Evolutionary conservation across 345 rosid genomes (phyloP), one percentile per base, ranked within the genome.

Genomic region (Eucalyptus rudis): DNA sequence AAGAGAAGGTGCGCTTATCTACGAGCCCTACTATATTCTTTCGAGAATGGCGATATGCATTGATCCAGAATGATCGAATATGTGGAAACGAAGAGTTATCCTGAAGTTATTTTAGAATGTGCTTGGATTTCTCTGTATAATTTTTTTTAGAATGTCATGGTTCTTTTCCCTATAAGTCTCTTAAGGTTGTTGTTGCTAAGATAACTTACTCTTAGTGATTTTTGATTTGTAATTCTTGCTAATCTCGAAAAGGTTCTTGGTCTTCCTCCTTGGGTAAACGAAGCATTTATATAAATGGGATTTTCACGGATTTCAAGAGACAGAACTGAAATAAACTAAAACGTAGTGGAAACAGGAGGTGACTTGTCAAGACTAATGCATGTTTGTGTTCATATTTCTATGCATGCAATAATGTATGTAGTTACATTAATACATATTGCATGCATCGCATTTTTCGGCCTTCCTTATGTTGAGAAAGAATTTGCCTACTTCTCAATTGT

Each of bases 1-100:
- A 91, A 89, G 99, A 96, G 88, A 96, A 95, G 96, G 96, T 95
- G 43, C 83, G 25, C 47, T 76, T 6, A 76, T 76, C 83, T 76
- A 76, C 47, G 47, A 76, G 45, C 83, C 83, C 83, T 3, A 3
- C 83, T 76, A 76, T 19, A 20, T 76, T 76, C 83, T 76, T 76
- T 36, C 43, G 47, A 76, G 83, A 20, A 36, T 76, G 83, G 24
- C 24, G 45, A 71, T 36, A 8, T 36, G 8, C 14, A 20, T 76
- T 76, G 8, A 9, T 76, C 47, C 83, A 2, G 27, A 36, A 76
- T 76, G 15, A 76, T 76, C 5, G 45, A 76, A 76, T 76, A 36
- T 36, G 47, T 76, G 27, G 27, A 36, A 71, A 76, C 83, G 43
- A 36, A 36, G 83, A 76, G 47, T 76, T 64, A 76, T 36, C 8